Evolutionary conservation across 2,329 filamentous ascomycete genomes (phyloP).

Genomic region (Colletotrichum theobromicola): DNA sequence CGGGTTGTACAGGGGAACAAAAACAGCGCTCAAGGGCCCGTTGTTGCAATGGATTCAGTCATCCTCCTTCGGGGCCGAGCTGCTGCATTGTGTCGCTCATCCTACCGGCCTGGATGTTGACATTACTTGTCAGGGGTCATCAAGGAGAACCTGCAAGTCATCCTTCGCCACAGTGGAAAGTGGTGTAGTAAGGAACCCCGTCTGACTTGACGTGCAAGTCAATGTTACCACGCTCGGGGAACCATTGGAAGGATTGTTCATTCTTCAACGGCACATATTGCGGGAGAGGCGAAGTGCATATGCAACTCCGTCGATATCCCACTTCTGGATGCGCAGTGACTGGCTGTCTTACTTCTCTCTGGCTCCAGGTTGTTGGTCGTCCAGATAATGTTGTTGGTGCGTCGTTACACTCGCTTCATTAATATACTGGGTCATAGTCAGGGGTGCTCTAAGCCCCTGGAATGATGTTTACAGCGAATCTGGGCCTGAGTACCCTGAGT

Average conservation of each 20-base stretch:
- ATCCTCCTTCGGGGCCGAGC: background rate
- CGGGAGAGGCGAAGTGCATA: background rate
- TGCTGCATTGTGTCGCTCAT: background rate
- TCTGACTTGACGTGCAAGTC: background rate
- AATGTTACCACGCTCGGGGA: background rate
- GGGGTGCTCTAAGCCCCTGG: background rate
- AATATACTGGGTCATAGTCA: background rate
- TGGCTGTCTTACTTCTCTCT: background rate
- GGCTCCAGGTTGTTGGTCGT: background rate
- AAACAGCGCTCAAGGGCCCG: background rate
- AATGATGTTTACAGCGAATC: background rate
- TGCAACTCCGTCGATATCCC: too few relatives aligned
- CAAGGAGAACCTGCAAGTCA: background rate
- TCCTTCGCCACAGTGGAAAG: background rate
- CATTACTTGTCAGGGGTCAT: background rate
- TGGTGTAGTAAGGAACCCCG: background rate
- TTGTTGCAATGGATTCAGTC: background rate
- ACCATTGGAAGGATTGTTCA: background rate
- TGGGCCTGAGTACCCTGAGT: background rate
- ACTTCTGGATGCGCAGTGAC: too few relatives aligned
- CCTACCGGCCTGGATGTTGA: background rate
- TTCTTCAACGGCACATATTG: background rate
- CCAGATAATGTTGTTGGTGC: background rate
- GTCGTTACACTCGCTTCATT: background rate
- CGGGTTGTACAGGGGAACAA: background rate